Conservation (phyloP, 1,139 yeast species). For the Saccharomyces hybrid region DNA sequence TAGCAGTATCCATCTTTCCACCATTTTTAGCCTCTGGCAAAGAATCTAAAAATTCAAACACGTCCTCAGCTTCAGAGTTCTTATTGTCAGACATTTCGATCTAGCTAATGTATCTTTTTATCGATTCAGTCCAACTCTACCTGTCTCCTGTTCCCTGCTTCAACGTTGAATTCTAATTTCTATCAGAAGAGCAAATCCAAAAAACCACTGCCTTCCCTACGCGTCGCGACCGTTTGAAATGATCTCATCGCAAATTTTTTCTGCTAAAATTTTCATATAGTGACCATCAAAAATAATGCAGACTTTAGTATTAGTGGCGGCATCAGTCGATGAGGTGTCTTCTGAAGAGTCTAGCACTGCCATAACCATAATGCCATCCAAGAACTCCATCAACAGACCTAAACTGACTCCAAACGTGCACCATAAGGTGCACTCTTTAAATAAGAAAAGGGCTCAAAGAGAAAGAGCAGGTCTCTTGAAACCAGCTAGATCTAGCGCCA, state of each 20-base stretch:
- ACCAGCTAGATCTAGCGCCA: constrained; percentile 39
- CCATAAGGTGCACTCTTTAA: constrained; percentile 47
- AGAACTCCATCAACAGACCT: constrained; percentile 74
- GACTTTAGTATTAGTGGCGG: background rate
- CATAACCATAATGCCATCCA: constrained; percentile 56
- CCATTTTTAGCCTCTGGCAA: constrained; percentile 58
- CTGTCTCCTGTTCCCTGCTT: background rate
- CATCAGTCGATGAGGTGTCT: background rate
- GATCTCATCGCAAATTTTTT: constrained; percentile 7
- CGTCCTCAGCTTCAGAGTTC: constrained; percentile 58
- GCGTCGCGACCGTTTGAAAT: background rate
- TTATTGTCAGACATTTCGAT: constrained; percentile 15
- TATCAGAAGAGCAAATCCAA: background rate
- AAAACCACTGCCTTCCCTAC: background rate
- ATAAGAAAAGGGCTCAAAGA: constrained; percentile 52
- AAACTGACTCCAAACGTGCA: constrained; percentile 52
- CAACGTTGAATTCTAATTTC: background rate
- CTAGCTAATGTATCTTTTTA: background rate
- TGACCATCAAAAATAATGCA: background rate
- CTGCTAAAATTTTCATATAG: background rate
- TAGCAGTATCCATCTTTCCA: background rate
- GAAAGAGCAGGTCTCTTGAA: constrained; percentile 37
- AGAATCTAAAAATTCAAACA: constrained; percentile 81
- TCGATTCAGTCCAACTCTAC: background rate
- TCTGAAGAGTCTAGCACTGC: background rate